A percentile compares a stretch with the other conserved stretches of the same genome.
Evolutionary conservation across 1,139 yeast genomes (phyloP).

Genomic region (Spathaspora sp.): DNA sequence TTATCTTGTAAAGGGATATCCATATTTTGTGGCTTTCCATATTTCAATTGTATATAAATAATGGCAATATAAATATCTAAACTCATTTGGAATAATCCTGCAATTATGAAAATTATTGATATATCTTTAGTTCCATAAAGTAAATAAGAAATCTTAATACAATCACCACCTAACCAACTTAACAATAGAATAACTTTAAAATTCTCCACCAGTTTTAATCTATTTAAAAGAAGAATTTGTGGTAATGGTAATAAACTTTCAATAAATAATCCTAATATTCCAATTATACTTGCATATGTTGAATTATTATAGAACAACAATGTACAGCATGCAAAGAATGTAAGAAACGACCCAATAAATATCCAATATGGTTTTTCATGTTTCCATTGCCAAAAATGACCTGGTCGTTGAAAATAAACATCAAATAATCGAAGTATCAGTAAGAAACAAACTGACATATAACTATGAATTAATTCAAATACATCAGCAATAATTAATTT

Average conservation of each 20-base stretch:
- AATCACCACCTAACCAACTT: constrained; percentile 90
- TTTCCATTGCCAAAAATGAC: constrained; percentile 85
- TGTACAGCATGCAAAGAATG: constrained; percentile 43
- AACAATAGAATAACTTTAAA: constrained; percentile 72
- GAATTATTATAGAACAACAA: constrained; percentile 37
- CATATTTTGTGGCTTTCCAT: not conserved
- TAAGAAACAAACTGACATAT: constrained; percentile 14
- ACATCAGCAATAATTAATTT: constrained; percentile 7
- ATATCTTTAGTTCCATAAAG: constrained; percentile 70
- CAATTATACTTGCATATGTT: constrained; percentile 58
- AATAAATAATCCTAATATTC: constrained; percentile 68
- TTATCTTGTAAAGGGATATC: constrained; percentile 3
- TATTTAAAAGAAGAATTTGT: constrained; percentile 70
- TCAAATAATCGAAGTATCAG: constrained; percentile 60
- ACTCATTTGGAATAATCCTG: constrained; percentile 79
- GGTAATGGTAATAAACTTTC: constrained; percentile 89
- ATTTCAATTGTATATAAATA: constrained; percentile 62
- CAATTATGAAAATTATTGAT: constrained; percentile 66
- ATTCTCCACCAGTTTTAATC: constrained; percentile 71
- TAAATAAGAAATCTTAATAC: constrained; percentile 71
- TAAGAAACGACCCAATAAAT: constrained; percentile 53
- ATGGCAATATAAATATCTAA: constrained; percentile 75
- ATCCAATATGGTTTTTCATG: constrained; percentile 63
- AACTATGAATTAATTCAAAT: constrained; percentile 11
- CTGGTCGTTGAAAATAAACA: constrained; percentile 65